Conservation (phyloP, 805 yeast genomes). For the Teunomyces stri region DNA sequence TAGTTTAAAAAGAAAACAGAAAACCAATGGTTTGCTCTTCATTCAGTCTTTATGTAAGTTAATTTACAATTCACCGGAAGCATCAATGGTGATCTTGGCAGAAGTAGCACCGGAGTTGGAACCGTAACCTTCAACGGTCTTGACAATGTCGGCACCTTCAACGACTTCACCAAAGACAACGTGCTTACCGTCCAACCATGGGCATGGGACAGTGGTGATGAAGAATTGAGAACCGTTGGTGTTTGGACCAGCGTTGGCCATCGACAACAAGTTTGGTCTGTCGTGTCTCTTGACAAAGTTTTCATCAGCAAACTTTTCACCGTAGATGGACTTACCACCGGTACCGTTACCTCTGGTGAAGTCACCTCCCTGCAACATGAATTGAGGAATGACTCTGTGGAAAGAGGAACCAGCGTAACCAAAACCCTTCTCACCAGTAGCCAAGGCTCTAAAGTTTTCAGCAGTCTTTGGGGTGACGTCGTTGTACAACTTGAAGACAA, state of each 20-base stretch:
- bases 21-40: background rate
- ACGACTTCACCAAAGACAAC: slow-evolving; percentile 92
- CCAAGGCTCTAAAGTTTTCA: slow-evolving; percentile 91
- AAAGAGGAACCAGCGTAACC: slow-evolving; percentile 45
- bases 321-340: slow-evolving; percentile 54
- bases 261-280: slow-evolving; percentile 79
- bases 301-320: slow-evolving; percentile 75
- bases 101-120: slow-evolving; percentile 64
- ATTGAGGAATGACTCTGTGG: slow-evolving; percentile 48
- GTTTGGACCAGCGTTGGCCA: slow-evolving; percentile 99
- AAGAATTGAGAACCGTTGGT: slow-evolving; percentile 98
- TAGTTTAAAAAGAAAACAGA: background rate
- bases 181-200: slow-evolving; percentile 93
- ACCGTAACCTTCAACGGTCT: slow-evolving; percentile 77
- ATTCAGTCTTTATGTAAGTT: slow-evolving; percentile 1
- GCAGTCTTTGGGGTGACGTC: slow-evolving; percentile 94
- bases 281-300: slow-evolving; percentile 71
- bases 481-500: slow-evolving; percentile 84
- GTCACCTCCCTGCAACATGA: slow-evolving; percentile 52
- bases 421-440: slow-evolving; percentile 54
- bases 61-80: slow-evolving; percentile 55
- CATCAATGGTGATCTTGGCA: slow-evolving; percentile 61
- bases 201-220: slow-evolving; percentile 83
- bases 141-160: slow-evolving; percentile 82
- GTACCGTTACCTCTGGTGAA: slow-evolving; percentile 46